Percentiles rank a stretch among this genome's conserved stretches.
Evolutionary conservation across 352 stramenopile genomes (phyloP).

Genomic region (Globisporangium perplexum): DNA sequence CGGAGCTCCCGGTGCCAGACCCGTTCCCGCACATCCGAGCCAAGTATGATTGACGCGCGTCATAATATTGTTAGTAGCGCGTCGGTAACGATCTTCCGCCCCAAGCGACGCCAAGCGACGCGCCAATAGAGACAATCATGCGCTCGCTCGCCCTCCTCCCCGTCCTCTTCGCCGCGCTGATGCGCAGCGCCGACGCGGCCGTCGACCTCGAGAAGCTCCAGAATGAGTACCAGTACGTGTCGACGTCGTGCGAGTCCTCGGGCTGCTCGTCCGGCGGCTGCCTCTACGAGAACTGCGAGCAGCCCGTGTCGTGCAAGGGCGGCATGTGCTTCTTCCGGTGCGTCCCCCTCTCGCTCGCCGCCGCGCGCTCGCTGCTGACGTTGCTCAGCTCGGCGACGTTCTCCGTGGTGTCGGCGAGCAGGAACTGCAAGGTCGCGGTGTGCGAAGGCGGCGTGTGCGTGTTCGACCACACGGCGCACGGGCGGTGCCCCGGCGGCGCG

Average conservation of each 20-base stretch:
- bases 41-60: too few species aligned
- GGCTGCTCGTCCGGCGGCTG: constrained; percentile 41
- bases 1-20: constrained; percentile 1
- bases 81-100: neutral
- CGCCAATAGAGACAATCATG: neutral
- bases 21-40: constrained; percentile 2
- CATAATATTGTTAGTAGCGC: too few species aligned
- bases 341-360: neutral
- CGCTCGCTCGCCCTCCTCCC: neutral
- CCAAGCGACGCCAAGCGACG: too few species aligned
- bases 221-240: constrained; percentile 27
- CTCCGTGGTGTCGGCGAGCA: constrained; percentile 16
- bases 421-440: constrained; percentile 37
- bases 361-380: neutral
- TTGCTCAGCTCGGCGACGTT: constrained; percentile 23
- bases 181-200: neutral
- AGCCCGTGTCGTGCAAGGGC: constrained; percentile 34
- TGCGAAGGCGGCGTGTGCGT: constrained; percentile 49
- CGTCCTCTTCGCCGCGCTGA: neutral
- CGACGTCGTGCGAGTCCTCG: constrained; percentile 29
- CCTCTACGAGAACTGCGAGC: constrained; percentile 41
- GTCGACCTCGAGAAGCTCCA: constrained; percentile 7
- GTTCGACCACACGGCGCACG: constrained; percentile 31
- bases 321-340: constrained; percentile 58
- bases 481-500: constrained; percentile 38